A percentile compares a stretch with the other conserved stretches of the same genome.
These are phyloP conservation scores for Haplosporangium sp. DNA, from an alignment of 371 early-diverging fungal species.

Conservation along the genomic window DNA sequence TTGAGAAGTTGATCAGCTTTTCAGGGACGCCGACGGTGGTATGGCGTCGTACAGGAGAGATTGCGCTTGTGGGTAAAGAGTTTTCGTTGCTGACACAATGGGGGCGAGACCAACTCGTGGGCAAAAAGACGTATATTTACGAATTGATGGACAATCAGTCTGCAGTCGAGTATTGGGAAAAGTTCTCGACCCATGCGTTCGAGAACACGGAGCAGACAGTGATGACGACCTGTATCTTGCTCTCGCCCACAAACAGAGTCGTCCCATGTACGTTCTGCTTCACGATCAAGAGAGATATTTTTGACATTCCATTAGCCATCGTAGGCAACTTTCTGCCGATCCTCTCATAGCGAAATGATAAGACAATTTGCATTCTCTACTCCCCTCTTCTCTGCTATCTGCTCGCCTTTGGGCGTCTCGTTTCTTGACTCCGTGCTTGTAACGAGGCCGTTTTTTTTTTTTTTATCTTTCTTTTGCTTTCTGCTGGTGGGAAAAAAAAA, in stretches of 20 bases:
- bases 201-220: slow-evolving; percentile 85
- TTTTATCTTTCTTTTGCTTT: background rate
- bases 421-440: background rate
- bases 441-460: background rate
- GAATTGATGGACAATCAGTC: slow-evolving; percentile 91
- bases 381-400: background rate
- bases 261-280: slow-evolving; percentile 91
- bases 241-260: slow-evolving; percentile 67
- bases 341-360: slow-evolving; percentile 8
- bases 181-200: slow-evolving; percentile 86
- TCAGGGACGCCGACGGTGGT: slow-evolving; percentile 95
- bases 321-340: slow-evolving; percentile 68
- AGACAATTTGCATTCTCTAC: no score
- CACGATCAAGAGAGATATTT: slow-evolving; percentile 90
- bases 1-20: slow-evolving; percentile 86
- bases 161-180: slow-evolving; percentile 92
- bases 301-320: slow-evolving; percentile 88
- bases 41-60: slow-evolving; percentile 92
- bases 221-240: slow-evolving; percentile 78
- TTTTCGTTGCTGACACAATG: slow-evolving; percentile 88
- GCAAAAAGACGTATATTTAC: slow-evolving; percentile 80
- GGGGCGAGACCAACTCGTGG: slow-evolving; percentile 77
- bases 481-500: background rate
- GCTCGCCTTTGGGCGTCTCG: background rate
- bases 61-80: slow-evolving; percentile 90